Base-by-base conservation (phyloP, 306 rosid species). In the Aeschynomene evenia region DNA sequence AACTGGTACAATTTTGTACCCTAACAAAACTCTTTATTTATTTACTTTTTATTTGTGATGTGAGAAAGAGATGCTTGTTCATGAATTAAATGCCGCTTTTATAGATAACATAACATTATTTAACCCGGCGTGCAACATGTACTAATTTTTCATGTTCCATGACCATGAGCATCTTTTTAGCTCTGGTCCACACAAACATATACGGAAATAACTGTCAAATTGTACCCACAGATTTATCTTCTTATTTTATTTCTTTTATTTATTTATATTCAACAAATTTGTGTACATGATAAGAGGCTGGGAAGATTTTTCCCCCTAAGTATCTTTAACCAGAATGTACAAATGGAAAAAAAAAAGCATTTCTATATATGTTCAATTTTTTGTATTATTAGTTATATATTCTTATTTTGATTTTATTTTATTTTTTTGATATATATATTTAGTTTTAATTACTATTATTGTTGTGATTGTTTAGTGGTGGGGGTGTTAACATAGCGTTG, bases 401-500 rank as follows among this genome's bases (percentile, higher is more conserved):
- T 14, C 4, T 43, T n/a, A n/a, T n/a, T n/a, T n/a, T n/a, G n/a
- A n/a, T n/a, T n/a, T n/a, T n/a, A n/a, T n/a, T n/a, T n/a, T 43
- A 14, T 28, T 28, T 2, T 28, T 28, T n/a, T n/a, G n/a, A n/a
- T n/a, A n/a, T n/a, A n/a, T n/a, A n/a, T n/a, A n/a, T 46, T 46
- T 16, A n/a, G 16, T 15, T 1, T 46, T 46, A 46, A 7, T 43
- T 19, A 9, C 11, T 21, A 10, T 11, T 67, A 28, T 49, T 48
- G 20, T 34, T 37, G 63, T 22, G 3, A 49, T 11, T 20, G 36
- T 72, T 21, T 75, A 14, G 66, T 63, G 76, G 76, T 19, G 53
- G 70, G 68, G 63, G 63, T 34, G 77, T 36, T 36, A 64, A 36
- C 46, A 59, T 14, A 18, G 40, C 58, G 54, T 20, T 55, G 14